Base-by-base conservation (phyloP, 768 basidiomycete genomes). In the Symmetrospora coprosmae region DNA sequence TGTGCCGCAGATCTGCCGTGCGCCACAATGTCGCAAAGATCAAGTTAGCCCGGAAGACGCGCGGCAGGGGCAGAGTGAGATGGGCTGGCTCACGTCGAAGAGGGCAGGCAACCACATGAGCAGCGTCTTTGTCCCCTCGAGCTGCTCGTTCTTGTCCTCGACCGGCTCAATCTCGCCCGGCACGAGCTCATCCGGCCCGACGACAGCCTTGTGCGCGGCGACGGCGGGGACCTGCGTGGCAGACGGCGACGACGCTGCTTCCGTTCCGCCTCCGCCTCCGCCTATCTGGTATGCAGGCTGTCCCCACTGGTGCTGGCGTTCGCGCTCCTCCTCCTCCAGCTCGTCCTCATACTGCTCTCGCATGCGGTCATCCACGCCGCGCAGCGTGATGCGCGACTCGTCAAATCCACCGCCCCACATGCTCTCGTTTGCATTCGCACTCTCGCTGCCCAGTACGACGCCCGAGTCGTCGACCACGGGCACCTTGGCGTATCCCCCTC, bases 41-140 rank as follows among this genome's bases (percentile, higher is more conserved):
- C 19, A 13, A 13, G 19, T 39, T 19, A 39, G 38, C 14, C 38
- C 13, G 19, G 19, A 19, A 39, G 19, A 13, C 19, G 13, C 14
- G 19, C 19, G 19, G 19, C 13, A 39, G 38, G n/a, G n/a, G n/a
- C n/a, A n/a, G n/a, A n/a, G n/a, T n/a, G n/a, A n/a, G n/a, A 33
- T 25, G 34, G 8, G 25, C 13, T 9, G 27, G 34, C 53, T 56
- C 53, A 56, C 58, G 75, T 94, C 90, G 72, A 85, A 90, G 31
- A 78, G 73, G 25, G 90, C 88, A 21, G 90, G 90, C 63, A 89
- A 79, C 85, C 87, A 90, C 48, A 94, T 76, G 50, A 89, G 77
- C 50, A 86, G 74, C 83, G 88, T 61, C 40, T 66, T 61, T 56
- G 64, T 47, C 43, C 65, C 65, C 14, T 45, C 55, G 43, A 69